Conservation (phyloP, 345 rosid genomes). For the Citrus maxima region DNA sequence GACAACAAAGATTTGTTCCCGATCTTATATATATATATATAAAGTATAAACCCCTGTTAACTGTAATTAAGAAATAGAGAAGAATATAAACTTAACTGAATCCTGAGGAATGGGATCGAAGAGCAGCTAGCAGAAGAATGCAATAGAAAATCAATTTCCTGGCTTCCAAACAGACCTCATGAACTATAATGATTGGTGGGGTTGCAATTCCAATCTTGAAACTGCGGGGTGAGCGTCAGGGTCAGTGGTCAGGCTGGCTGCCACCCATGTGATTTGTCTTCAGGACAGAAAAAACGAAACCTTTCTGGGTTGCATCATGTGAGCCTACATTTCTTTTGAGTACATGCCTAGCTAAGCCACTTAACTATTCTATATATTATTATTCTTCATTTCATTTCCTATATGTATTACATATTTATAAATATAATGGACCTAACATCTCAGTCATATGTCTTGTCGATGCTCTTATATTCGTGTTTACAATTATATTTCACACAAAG, state of each 20-base stretch:
- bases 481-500: constrained; percentile 1
- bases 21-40: background rate
- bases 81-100: background rate
- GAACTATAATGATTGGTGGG: constrained; percentile 9
- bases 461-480: constrained; percentile 1
- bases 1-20: background rate
- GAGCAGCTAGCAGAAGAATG: background rate
- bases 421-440: constrained; percentile 5
- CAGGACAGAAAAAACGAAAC: constrained; percentile 3
- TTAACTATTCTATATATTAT: background rate
- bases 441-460: constrained; percentile 27
- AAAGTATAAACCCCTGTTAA: background rate
- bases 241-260: constrained; percentile 16
- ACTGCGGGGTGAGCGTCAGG: background rate
- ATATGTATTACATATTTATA: no score
- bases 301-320: constrained; percentile 30
- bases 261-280: constrained; percentile 35
- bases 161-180: constrained; percentile 3
- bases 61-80: background rate
- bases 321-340: constrained; percentile 5
- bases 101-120: background rate
- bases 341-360: background rate
- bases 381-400: background rate
- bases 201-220: constrained; percentile 2
- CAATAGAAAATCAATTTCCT: background rate